phyloP scores from a whole-genome alignment of 345 rosid genomes.

The Geranium brycei region DNA sequence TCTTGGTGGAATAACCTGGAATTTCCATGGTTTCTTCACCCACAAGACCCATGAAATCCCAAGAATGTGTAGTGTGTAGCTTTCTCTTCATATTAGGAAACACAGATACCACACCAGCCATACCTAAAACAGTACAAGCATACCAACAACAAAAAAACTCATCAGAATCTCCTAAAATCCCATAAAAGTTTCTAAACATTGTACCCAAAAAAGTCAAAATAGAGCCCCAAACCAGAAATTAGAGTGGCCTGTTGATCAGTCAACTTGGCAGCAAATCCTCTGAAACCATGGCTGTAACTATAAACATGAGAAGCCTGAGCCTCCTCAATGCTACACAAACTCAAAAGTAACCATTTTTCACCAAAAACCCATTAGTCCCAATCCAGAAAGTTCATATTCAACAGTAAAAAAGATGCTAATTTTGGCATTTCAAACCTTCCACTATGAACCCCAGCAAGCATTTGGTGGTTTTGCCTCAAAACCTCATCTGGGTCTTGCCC shows the following conservation, averaged over 20 bases:
- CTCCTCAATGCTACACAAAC: constrained; percentile 21
- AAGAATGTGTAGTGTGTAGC: constrained; percentile 46
- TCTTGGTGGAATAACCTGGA: constrained; percentile 39
- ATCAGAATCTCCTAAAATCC: constrained; percentile 2
- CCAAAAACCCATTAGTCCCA: background rate
- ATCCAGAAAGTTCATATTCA: background rate
- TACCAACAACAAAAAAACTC: background rate
- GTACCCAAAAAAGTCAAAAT: too few relatives aligned
- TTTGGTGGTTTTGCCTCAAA: constrained; percentile 20
- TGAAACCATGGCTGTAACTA: constrained; percentile 32
- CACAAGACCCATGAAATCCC: constrained; percentile 47
- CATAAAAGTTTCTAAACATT: constrained; percentile 1
- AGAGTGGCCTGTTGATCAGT: constrained; percentile 29
- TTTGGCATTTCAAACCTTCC: constrained; percentile 22
- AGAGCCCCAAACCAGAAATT: constrained; percentile 18
- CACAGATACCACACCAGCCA: constrained; percentile 45
- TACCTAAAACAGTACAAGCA: constrained; percentile 15
- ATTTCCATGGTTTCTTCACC: constrained; percentile 39
- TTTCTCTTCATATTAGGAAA: constrained; percentile 35
- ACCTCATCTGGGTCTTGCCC: constrained; percentile 18
- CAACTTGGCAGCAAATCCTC: constrained; percentile 42
- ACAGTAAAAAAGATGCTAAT: background rate
- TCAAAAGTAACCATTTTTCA: background rate
- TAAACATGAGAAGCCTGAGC: constrained; percentile 34
- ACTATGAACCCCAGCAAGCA: constrained; percentile 31